A percentile compares a stretch with the other conserved stretches of the same genome.
phyloP scores from a whole-genome alignment of 805 yeast genomes.

The Metschnikowia chrysomelidarum region DNA sequence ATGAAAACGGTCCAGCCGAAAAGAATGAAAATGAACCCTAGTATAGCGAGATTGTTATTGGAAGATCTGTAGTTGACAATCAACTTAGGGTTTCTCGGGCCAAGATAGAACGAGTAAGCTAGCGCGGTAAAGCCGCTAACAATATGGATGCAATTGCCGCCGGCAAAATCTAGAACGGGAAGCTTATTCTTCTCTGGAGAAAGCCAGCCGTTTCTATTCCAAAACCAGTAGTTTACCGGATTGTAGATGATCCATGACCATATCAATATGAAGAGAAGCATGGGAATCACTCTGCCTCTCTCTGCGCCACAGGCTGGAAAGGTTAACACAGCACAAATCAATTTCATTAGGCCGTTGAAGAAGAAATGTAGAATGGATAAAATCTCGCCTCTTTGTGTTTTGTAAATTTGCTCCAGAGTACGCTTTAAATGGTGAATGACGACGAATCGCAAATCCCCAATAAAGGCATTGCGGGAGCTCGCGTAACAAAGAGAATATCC shows the following conservation, averaged over 20 bases:
- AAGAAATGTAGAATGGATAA: conserved; percentile 36
- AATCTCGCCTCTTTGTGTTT: conserved; percentile 40
- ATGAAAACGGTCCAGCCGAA: conserved; percentile 45
- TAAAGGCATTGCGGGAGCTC: conserved; percentile 31
- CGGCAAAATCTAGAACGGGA: conserved; percentile 46
- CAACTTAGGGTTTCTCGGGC: conserved; percentile 41
- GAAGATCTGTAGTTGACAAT: conserved; percentile 36
- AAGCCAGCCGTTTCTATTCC: conserved; percentile 45
- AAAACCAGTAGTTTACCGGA: conserved; percentile 46
- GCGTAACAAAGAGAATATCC: conserved; percentile 43
- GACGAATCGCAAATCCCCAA: conserved; percentile 33
- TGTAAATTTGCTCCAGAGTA: conserved; percentile 17
- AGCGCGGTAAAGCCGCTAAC: conserved; percentile 46
- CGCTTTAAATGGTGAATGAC: conserved; percentile 20
- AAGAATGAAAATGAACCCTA: conserved; percentile 26
- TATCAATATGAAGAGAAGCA: conserved; percentile 36
- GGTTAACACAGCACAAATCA: conserved; percentile 38
- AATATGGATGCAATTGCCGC: conserved; percentile 44
- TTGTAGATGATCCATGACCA: conserved; percentile 43
- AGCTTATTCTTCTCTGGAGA: conserved; percentile 29
- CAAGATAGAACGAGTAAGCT: conserved; percentile 42
- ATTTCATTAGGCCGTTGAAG: conserved; percentile 39
- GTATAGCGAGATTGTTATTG: conserved; percentile 30
- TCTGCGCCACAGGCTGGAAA: conserved; percentile 46
- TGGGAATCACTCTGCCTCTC: conserved; percentile 41